Conservation (phyloP, 1,139 yeast species). For the Pichia sp. region DNA sequence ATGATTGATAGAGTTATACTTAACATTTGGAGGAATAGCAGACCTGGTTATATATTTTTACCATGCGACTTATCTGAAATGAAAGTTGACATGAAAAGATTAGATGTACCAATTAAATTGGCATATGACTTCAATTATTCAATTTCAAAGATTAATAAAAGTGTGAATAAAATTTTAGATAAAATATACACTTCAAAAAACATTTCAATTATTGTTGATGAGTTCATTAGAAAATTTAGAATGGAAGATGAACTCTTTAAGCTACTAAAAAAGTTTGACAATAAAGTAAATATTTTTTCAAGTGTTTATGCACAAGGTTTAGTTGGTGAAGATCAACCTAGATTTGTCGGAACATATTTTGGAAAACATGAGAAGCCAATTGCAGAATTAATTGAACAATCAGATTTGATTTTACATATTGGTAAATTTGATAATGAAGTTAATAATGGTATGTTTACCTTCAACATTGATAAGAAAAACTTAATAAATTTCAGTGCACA, state of each 20-base stretch:
- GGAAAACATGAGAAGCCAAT: constrained; percentile 42
- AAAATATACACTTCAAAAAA: constrained; percentile 45
- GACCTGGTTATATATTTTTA: constrained; percentile 76
- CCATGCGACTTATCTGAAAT: constrained; percentile 63
- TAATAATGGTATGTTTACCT: constrained; percentile 36
- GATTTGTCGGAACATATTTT: constrained; percentile 59
- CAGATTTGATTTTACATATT: constrained; percentile 44
- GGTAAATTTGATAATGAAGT: constrained; percentile 49
- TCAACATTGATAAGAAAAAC: constrained; percentile 11
- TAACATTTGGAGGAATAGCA: constrained; percentile 46
- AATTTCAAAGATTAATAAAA: constrained; percentile 27
- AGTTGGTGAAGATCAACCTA: constrained; percentile 52
- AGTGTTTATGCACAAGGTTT: constrained; percentile 46
- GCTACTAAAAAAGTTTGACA: constrained; percentile 36
- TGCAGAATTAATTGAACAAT: constrained; percentile 32
- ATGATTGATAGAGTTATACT: constrained; percentile 61
- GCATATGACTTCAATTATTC: constrained; percentile 21
- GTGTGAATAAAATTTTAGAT: constrained; percentile 43
- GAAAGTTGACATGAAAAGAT: constrained; percentile 37
- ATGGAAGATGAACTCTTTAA: constrained; percentile 35
- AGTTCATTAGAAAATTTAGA: constrained; percentile 50
- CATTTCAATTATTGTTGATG: constrained; percentile 63
- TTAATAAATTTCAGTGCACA: constrained; percentile 26
- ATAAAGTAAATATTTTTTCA: constrained; percentile 41
- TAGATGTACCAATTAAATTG: constrained; percentile 23